phyloP scores from a whole-genome alignment of 108 stramenopile species.

The Nitzschia putrida region DNA sequence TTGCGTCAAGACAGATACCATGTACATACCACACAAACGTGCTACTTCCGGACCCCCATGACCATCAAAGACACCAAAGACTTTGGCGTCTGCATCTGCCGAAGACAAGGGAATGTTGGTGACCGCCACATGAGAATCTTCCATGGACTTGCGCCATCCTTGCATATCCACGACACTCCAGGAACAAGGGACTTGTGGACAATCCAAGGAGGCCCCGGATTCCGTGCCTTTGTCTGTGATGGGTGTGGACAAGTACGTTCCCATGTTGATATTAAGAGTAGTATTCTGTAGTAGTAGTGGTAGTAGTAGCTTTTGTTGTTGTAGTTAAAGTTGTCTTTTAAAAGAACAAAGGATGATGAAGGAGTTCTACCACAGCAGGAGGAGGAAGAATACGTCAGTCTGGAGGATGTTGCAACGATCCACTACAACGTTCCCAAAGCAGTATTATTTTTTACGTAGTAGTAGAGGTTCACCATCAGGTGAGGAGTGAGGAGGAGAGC shows the following conservation, averaged over 20 bases:
- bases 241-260: slow-evolving; percentile 86
- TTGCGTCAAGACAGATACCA: slow-evolving; percentile 73
- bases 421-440: too few relatives aligned
- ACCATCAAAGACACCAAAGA: slow-evolving; percentile 91
- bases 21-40: slow-evolving; percentile 78
- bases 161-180: slow-evolving; percentile 92
- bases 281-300: too few relatives aligned
- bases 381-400: too few relatives aligned
- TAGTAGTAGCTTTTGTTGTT: too few relatives aligned
- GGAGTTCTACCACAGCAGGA: too few relatives aligned
- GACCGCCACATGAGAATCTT: slow-evolving; percentile 93
- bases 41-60: slow-evolving; percentile 96
- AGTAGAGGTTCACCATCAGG: too few relatives aligned
- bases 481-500: too few relatives aligned
- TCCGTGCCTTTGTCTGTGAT: slow-evolving; percentile 66
- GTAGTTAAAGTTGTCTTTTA: too few relatives aligned
- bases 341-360: too few relatives aligned
- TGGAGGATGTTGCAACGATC: too few relatives aligned
- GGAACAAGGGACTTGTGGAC: slow-evolving; percentile 43
- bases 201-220: slow-evolving; percentile 49
- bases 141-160: slow-evolving; percentile 97
- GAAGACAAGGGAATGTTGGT: slow-evolving; percentile 42
- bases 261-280: slow-evolving; percentile 49
- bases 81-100: slow-evolving; percentile 48
- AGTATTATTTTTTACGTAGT: too few relatives aligned